Evolutionary conservation across 306 rosid genomes (phyloP), one percentile per base, ranked within the genome.

Genomic region (Comarum palustre): DNA sequence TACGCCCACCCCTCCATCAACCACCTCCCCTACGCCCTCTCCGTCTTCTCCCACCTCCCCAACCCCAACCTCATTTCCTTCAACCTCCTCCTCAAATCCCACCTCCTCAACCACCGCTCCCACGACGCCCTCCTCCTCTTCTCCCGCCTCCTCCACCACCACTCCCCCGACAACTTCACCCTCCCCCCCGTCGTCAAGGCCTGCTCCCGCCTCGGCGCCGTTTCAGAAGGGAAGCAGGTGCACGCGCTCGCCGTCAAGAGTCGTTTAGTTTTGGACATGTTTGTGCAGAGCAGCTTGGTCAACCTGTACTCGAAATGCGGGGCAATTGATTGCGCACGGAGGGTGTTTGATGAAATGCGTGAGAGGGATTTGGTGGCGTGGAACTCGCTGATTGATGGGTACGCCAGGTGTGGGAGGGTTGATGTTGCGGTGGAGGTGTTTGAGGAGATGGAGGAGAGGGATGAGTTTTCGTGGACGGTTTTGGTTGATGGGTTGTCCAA

Each of bases 221-320:
- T 78, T 48, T 42, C 46, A 55, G 88, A 88, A 70, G 93, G 90
- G 58, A 70, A 79, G 25, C 90, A 82, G 87, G 55, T 86, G 69
- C 89, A 86, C 77, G 87, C 86, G 57, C 70, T 82, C 77, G 73
- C 50, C 32, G 45, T 84, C 75, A 88, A 88, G 77, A 75, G 79
- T 58, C 87, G 88, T 63, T 77, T 77, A 62, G 82, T 82, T 4
- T 73, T 55, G 24, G 89, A 82, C 70, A 84, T 82, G 79, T 86
- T 80, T 75, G 89, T 86, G 75, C 82, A 78, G 86, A 82, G 87
- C 25, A 86, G 90, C 70, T 78, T 88, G 84, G 86, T 84, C 9
- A 80, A 72, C 60, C 73, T 86, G 87, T 87, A 81, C 46, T 75
- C 87, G 6, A 87, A 79, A 65, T 81, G 82, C 41, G 90, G 89